Evolutionary conservation across 2,329 filamentous ascomycete genomes (phyloP), one percentile per base, ranked within the genome.

Genomic region (Amauroascus verrucosus): DNA sequence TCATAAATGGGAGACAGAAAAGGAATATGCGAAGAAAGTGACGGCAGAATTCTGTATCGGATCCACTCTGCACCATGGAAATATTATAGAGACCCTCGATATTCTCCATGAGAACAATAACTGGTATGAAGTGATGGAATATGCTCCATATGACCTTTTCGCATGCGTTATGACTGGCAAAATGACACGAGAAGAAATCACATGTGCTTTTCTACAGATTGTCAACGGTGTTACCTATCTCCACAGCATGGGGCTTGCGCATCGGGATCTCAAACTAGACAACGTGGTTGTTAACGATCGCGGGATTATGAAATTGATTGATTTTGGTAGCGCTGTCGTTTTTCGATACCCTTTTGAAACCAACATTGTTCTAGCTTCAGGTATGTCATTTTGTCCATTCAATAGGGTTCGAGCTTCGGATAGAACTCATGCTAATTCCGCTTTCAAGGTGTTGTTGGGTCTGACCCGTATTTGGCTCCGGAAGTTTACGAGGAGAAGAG

Each of bases 81-180:
- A 98, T 67, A 89, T 98, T 61, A 97, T 98, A 63, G 93, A 98
- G 69, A 97, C 93, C 0, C 79, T 98, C 60, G 93, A 98, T 68
- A 95, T 98, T 58, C 82, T 98, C 9, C 87, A 94, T 60, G 93
- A 98, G 71, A 93, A 91, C 69, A 83, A 82, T 48, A 89, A 85
- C 59, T 98, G 93, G 88, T 98, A 89, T 64, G 91, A 97, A 65
- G 93, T 98, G 40, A 98, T 98, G 93, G 93, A 98, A 66, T 98
- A 95, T 65, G 93, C 90, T 9, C 93, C 93, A 0, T 98, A 78
- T 64, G 93, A 98, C 67, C 78, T 98, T 28, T 98, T 98, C 67
- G 93, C 93, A 11, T 95, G 94, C 59, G 93, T 98, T 60, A 98
- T 98, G 93, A 97, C 93, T 0, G 93, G 93, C 33, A 95, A 89